Evolutionary conservation across 768 basidiomycete species (phyloP).

Genomic region (Pholiota molesta): DNA sequence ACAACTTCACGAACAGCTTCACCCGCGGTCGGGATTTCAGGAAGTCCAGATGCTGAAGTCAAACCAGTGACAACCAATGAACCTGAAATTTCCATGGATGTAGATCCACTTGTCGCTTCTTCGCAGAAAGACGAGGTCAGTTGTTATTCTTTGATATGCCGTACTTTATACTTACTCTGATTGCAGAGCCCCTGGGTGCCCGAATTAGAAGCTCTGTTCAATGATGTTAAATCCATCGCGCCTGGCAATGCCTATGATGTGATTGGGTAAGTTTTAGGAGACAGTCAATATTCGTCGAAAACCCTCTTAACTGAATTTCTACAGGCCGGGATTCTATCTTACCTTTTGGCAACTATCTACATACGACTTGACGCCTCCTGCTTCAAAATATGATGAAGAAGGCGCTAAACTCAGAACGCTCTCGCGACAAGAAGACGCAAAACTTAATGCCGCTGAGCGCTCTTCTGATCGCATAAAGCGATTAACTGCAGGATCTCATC

Average conservation of each 20-base stretch:
- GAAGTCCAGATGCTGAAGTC: conserved; percentile 29
- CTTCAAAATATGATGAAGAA: conserved; percentile 79
- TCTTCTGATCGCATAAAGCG: conserved; percentile 68
- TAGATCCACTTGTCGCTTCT: conserved; percentile 37
- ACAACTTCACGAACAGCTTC: conserved; percentile 65
- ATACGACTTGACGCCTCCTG: conserved; percentile 84
- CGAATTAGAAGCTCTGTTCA: conserved; percentile 71
- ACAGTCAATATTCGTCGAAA: conserved; percentile 2
- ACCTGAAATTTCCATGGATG: conserved; percentile 58
- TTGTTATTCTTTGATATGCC: conserved; percentile 4
- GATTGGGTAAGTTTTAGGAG: conserved; percentile 60
- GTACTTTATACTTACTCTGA: conserved; percentile 1
- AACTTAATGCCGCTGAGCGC: conserved; percentile 67
- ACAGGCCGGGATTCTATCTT: conserved; percentile 87
- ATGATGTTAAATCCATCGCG: conserved; percentile 72
- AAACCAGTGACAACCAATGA: conserved; percentile 32
- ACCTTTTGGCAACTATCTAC: conserved; percentile 98
- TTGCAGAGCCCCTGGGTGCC: conserved; percentile 79
- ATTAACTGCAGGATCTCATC: conserved; percentile 57
- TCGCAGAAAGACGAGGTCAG: conserved; percentile 42
- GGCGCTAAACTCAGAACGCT: conserved; percentile 59
- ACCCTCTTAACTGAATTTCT: conserved; percentile 8
- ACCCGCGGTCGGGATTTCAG: conserved; percentile 43
- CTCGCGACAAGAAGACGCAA: conserved; percentile 70
- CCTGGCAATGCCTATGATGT: conserved; percentile 65